Conservation (phyloP, 176 grass and related monocot species). For the Bolboschoenus planiculmis region DNA sequence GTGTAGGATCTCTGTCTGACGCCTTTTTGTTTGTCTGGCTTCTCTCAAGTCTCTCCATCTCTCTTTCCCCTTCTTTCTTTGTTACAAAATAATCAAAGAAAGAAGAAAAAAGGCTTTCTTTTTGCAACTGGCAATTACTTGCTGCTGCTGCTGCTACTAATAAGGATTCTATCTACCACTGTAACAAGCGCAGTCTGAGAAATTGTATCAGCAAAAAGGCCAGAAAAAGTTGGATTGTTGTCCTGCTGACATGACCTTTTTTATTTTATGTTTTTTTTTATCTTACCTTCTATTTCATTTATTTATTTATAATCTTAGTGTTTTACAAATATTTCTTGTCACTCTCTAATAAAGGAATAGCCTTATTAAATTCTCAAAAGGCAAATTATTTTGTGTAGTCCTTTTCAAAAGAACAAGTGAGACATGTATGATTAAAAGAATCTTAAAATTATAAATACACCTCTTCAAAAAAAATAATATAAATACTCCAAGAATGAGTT, state of each 20-base stretch:
- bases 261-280: too few species aligned
- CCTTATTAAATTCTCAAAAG: too few species aligned
- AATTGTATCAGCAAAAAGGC: not conserved
- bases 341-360: too few species aligned
- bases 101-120: not conserved
- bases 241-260: not conserved
- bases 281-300: not conserved
- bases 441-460: too few species aligned
- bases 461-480: too few species aligned
- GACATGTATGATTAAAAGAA: not conserved
- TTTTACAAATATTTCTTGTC: not conserved
- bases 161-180: not conserved
- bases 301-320: too few species aligned
- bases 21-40: conserved; percentile 1
- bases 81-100: not conserved
- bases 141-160: not conserved
- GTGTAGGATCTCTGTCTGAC: not conserved
- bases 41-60: not conserved
- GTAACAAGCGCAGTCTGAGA: not conserved
- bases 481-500: too few species aligned
- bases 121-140: not conserved
- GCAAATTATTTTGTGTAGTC: not conserved
- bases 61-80: too few species aligned
- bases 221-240: not conserved
- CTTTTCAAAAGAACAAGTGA: not conserved